Conservation (phyloP, 2,329 filamentous ascomycete genomes). For the Blastomyces percursus region DNA sequence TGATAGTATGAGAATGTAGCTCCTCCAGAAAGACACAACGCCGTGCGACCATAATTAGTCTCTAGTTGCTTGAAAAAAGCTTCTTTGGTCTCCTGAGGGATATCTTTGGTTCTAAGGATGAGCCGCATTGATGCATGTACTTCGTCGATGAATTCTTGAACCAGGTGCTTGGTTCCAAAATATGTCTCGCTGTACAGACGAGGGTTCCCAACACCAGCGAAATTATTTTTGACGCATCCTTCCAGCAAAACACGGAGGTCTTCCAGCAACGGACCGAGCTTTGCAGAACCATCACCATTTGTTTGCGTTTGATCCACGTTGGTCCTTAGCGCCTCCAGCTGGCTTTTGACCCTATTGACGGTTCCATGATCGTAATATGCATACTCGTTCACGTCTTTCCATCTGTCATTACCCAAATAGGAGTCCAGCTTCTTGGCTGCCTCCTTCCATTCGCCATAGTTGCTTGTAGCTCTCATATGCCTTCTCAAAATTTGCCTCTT, state of each 20-base stretch:
- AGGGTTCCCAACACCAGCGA: conserved; percentile 87
- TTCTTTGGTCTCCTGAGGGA: conserved; percentile 64
- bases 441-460: conserved; percentile 72
- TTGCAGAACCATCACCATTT: conserved; percentile 15
- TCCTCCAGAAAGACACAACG: conserved; percentile 83
- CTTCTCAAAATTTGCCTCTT: conserved; percentile 59
- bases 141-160: conserved; percentile 83
- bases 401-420: conserved; percentile 59
- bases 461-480: conserved; percentile 58
- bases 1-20: conserved; percentile 96
- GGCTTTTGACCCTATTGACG: conserved; percentile 62
- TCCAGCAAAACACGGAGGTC: conserved; percentile 70
- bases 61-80: conserved; percentile 76
- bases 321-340: conserved; percentile 46
- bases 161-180: conserved; percentile 89
- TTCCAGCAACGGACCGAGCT: conserved; percentile 48
- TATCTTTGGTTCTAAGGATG: conserved; percentile 54
- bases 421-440: conserved; percentile 69
- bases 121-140: conserved; percentile 48
- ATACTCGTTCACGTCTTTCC: conserved; percentile 45
- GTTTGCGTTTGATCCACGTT: conserved; percentile 32
- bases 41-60: conserved; percentile 85
- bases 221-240: conserved; percentile 95
- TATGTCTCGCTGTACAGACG: conserved; percentile 96
- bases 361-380: conserved; percentile 83